Evolutionary conservation across 2,329 filamentous ascomycete species (phyloP), one percentile per base, ranked within the genome.

Genomic region (Lasiodiplodia citricola): DNA sequence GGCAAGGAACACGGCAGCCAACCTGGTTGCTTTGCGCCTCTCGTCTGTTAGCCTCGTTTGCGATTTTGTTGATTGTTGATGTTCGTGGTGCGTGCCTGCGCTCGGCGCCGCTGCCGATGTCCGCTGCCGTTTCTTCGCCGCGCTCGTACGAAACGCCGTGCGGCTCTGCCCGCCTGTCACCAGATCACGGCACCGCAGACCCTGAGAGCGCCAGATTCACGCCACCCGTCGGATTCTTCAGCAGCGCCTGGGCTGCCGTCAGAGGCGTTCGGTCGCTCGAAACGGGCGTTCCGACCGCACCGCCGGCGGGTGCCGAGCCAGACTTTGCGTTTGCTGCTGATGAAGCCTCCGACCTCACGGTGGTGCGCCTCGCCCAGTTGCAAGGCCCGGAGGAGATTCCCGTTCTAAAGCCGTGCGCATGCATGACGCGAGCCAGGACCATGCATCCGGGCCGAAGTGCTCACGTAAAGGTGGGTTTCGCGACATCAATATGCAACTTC

Each of bases 401-500:
- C 44, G 60, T 64, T 64, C 44, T 47, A 64, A 52, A 21, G 44
- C 60, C 51, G 60, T 28, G 60, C 60, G 31, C 47, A 64, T 64
- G 60, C 60, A 64, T n/a, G 60, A 52, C n/a, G 60, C 47, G 60
- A 37, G 44, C 60, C 60, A 64, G 44, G 47, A 38, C 60, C 60
- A 52, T 38, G 44, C 60, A 37, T 31, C 44, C 60, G 60, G 60
- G 16, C 60, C 60, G 60, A 64, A 50, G 16, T 14, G 44, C 60
- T 64, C 60, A 52, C 60, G 60, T 38, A 64, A 64, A 64, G 44
- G 58, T 51, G 58, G 58, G 60, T 38, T 64, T 52, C 60, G 47
- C 60, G 44, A 64, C 60, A 64, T 64, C 60, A 64, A 41, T 13
- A 52, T 64, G 60, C 60, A 64, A 64, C 60, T 64, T 64, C 60